phyloP scores from a whole-genome alignment of 2,329 filamentous ascomycete genomes.

The Colletotrichum siamense region DNA sequence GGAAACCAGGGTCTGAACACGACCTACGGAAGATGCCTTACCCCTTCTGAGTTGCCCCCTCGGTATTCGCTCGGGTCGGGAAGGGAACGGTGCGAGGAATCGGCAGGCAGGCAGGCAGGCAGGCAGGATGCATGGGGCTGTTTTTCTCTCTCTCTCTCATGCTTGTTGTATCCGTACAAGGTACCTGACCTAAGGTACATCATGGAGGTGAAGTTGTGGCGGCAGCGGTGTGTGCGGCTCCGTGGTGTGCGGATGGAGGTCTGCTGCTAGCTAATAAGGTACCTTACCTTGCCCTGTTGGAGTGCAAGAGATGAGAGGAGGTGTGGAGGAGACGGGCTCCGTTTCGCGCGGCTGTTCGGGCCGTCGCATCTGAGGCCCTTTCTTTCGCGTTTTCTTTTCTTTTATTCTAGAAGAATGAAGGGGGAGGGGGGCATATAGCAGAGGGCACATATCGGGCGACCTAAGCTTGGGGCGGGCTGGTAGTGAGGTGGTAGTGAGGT shows the following conservation, averaged over 20 bases:
- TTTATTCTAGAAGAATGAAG: background rate
- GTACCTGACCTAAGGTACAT: background rate
- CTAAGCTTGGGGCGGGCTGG: background rate
- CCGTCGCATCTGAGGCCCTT: constrained; percentile 18
- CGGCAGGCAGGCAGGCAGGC: too few species aligned
- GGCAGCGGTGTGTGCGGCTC: constrained; percentile 5
- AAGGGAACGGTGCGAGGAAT: background rate
- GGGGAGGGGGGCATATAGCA: background rate
- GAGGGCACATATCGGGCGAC: background rate
- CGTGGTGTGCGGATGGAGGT: background rate
- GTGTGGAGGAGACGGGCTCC: background rate
- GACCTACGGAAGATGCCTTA: background rate
- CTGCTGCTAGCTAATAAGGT: background rate
- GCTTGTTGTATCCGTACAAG: background rate
- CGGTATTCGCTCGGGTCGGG: constrained; percentile 2
- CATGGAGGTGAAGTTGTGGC: background rate
- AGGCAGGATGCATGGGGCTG: background rate
- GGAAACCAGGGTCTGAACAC: background rate
- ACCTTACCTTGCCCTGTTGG: background rate
- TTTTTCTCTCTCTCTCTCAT: background rate
- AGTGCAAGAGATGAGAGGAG: background rate
- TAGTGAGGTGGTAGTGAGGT: background rate
- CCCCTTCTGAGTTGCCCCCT: background rate
- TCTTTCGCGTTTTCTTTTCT: background rate
- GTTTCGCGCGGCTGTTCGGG: background rate